phyloP scores from a whole-genome alignment of 1,284 basidiomycete genomes.

The Trichosporon sp. region DNA sequence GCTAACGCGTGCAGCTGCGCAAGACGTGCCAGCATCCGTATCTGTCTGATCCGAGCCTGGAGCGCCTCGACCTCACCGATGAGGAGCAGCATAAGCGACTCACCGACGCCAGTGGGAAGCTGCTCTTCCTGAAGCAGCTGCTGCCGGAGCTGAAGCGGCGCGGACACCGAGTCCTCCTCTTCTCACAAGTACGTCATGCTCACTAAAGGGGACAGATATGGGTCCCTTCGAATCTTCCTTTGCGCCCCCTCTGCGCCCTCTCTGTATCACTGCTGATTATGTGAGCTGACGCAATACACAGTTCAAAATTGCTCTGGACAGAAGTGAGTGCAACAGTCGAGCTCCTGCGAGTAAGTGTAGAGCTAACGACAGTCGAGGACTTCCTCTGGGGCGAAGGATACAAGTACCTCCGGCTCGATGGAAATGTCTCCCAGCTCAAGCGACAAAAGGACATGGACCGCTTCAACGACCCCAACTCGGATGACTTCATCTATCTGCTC shows the following conservation, averaged over 20 bases:
- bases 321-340: slow-evolving; percentile 46
- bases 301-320: slow-evolving; percentile 86
- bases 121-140: slow-evolving; percentile 73
- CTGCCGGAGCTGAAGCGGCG: slow-evolving; percentile 81
- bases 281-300: slow-evolving; percentile 39
- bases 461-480: slow-evolving; percentile 80
- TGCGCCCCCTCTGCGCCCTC: neutral
- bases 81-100: slow-evolving; percentile 69
- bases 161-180: slow-evolving; percentile 90
- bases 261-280: too few species aligned
- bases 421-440: slow-evolving; percentile 75
- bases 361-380: slow-evolving; percentile 63
- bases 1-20: slow-evolving; percentile 30
- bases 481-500: slow-evolving; percentile 83
- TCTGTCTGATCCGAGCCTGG: slow-evolving; percentile 72
- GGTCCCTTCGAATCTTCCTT: neutral
- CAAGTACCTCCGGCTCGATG: slow-evolving; percentile 85
- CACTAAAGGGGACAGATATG: too few species aligned
- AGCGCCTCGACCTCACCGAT: slow-evolving; percentile 60
- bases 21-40: slow-evolving; percentile 75
- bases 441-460: slow-evolving; percentile 92
- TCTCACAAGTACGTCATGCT: slow-evolving; percentile 77
- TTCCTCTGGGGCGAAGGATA: slow-evolving; percentile 84
- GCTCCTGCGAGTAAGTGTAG: too few species aligned
- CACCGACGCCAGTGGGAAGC: slow-evolving; percentile 78